Base-by-base conservation (phyloP, 495 filamentous ascomycete genomes). In the Neurospora sublineolata region DNA sequence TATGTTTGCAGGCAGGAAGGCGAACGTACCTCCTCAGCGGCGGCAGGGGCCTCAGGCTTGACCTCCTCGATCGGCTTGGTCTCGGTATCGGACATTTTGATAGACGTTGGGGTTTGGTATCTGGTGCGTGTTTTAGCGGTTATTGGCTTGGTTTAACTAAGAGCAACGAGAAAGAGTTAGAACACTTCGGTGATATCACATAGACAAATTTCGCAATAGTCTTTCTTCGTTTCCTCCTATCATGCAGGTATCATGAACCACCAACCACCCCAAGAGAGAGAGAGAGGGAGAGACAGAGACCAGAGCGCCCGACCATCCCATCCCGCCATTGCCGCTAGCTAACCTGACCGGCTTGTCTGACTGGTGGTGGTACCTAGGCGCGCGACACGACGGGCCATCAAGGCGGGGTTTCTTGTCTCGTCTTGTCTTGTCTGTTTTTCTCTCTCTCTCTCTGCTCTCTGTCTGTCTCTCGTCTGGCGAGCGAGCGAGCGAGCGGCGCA, bases 11-110 rank as follows among this genome's bases (percentile, higher is more conserved):
- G 4, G 5, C 27, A 60, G 33, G 8, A 36, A 18, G 52, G 30
- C 11, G 33, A 44, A 69, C 72, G 60, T 1, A 88, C 85, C n/a
- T 89, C 80, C 37, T 83, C 80, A 40, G 77, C 72, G 27, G 85
- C 83, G 72, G 89, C 87, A 3, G 89, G 90, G 16, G 67, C 75
- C 71, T 75, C 76, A 37, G 68, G 60, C 77, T 77, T 77, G 73
- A 79, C 78, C 78, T 80, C 78, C 73, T 79, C 79, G 75, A 78
- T 37, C 58, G 77, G 74, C 77, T 79, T 80, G 60, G 77, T 77
- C 37, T 74, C 72, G 73, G 80, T 83, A 70, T 84, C 82, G 76
- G 82, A 82, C 82, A 84, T 84, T 69, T 73, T 83, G 78, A 68
- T 23, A 27, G 27, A 60, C 52, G 52, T 8, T 18, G 3, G 27